Evolutionary conservation across 73 alveolate species (phyloP).

Genomic region (Tetrahymena thermophila): DNA sequence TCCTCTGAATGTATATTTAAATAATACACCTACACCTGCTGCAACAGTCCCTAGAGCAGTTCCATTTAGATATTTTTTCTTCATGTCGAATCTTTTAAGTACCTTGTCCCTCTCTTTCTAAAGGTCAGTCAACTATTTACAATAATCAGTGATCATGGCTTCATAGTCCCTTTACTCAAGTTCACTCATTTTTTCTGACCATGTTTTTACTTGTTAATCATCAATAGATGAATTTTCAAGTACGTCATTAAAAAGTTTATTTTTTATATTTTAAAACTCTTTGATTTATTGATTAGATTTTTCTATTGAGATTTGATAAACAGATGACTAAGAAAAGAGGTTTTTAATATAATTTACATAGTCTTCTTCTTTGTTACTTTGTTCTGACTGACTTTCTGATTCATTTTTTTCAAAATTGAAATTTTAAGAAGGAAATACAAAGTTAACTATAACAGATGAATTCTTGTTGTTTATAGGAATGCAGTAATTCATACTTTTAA

Average conservation of each 20-base stretch:
- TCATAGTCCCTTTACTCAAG: neutral
- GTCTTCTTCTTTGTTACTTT: neutral
- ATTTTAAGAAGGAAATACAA: neutral
- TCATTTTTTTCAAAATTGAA: neutral
- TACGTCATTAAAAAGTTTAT: neutral
- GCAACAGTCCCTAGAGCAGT: neutral
- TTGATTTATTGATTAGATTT: neutral
- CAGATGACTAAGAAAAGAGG: neutral
- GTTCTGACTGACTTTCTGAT: neutral
- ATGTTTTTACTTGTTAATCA: neutral
- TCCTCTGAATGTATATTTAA: neutral
- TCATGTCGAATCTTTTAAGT: neutral
- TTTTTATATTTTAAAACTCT: neutral
- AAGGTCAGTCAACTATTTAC: neutral
- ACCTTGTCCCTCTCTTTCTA: neutral
- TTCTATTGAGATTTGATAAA: neutral
- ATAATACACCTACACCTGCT: neutral
- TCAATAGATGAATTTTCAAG: neutral
- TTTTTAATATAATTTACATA: neutral
- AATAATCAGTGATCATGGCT: neutral
- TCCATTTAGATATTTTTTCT: neutral
- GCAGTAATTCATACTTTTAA: neutral
- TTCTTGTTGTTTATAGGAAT: neutral
- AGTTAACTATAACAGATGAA: neutral
- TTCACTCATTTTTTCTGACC: neutral